phyloP scores from a whole-genome alignment of 768 basidiomycete genomes.

The Pulveroboletus sp. region DNA sequence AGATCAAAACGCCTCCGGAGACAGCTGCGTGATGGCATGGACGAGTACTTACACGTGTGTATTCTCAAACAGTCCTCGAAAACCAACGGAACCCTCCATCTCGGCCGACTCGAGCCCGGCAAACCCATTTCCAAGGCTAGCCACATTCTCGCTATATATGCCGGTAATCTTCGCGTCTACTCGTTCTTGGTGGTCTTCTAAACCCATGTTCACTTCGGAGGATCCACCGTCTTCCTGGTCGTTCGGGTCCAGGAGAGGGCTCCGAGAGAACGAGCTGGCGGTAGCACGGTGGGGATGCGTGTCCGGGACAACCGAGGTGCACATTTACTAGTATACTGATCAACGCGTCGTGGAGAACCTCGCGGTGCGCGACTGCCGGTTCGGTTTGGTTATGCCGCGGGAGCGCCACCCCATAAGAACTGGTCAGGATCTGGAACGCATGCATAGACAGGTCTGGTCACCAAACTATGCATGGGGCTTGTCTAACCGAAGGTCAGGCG shows the following conservation, averaged over 20 bases:
- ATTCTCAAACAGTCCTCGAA: conserved; percentile 28
- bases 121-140: background rate
- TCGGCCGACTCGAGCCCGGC: conserved; percentile 10
- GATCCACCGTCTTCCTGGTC: conserved; percentile 2
- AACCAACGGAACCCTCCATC: conserved; percentile 22
- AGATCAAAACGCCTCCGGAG: too few relatives aligned
- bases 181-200: background rate
- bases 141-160: background rate
- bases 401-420: too few relatives aligned
- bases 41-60: conserved; percentile 19
- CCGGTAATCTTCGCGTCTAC: background rate
- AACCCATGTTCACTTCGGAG: conserved; percentile 10
- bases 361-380: too few relatives aligned
- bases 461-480: too few relatives aligned
- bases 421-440: too few relatives aligned
- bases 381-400: too few relatives aligned
- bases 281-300: conserved; percentile 1
- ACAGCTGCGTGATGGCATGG: background rate
- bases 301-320: background rate
- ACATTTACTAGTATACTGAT: conserved; percentile 23
- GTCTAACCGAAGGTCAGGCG: too few relatives aligned
- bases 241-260: conserved; percentile 4
- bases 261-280: conserved; percentile 15
- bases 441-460: too few relatives aligned
- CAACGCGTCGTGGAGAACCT: too few relatives aligned